phyloP scores from a whole-genome alignment of 2,329 filamentous ascomycete species.

The Botrytis hyacinthi region DNA sequence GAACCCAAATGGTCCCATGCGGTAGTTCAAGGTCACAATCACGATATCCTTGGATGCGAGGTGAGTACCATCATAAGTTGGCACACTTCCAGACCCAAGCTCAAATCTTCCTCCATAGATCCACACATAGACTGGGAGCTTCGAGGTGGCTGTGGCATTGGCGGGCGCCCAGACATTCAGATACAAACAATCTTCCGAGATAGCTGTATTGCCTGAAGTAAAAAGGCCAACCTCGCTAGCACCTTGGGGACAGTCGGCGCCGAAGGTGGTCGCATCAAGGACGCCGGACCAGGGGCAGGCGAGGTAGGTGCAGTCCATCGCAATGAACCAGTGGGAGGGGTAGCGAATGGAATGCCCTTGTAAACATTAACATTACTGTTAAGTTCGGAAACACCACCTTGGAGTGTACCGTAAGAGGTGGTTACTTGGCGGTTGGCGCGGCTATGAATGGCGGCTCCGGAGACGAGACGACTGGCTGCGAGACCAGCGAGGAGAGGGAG shows the following conservation, averaged over 20 bases:
- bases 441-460: background rate
- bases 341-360: conserved; percentile 24
- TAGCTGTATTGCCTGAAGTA: background rate
- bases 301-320: conserved; percentile 23
- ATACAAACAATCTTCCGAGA: conserved; percentile 9
- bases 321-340: conserved; percentile 18
- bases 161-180: background rate
- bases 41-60: conserved; percentile 45
- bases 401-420: conserved; percentile 4
- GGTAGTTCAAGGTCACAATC: conserved; percentile 47
- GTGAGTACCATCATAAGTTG: conserved; percentile 44
- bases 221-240: background rate
- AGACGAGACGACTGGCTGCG: background rate
- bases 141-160: conserved; percentile 22
- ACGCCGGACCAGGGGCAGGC: conserved; percentile 17
- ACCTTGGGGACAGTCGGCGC: conserved; percentile 33
- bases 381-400: conserved; percentile 19
- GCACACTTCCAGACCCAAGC: conserved; percentile 41
- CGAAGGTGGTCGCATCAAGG: conserved; percentile 26
- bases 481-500: background rate
- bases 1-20: conserved; percentile 39
- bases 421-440: background rate
- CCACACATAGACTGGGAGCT: conserved; percentile 45
- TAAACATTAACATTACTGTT: conserved; percentile 20
- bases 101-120: conserved; percentile 45